Conservation (phyloP, 345 rosid species). For the Limnanthes douglasii region DNA sequence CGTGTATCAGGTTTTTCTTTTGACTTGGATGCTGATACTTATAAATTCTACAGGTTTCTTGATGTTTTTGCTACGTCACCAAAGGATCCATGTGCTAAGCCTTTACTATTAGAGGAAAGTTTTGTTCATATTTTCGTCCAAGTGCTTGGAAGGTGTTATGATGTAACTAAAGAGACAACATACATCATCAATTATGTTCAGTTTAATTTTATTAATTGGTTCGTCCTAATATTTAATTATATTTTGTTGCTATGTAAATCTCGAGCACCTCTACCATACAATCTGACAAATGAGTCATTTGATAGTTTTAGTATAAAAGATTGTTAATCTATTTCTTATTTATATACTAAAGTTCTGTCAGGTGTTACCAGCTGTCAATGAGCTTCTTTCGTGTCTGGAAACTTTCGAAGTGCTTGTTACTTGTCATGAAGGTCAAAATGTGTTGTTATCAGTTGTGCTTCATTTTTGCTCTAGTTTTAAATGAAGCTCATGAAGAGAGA, state of each 20-base stretch:
- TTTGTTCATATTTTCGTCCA: conserved; percentile 33
- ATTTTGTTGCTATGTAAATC: conserved; percentile 47
- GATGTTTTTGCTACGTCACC: conserved; percentile 57
- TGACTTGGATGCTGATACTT: conserved; percentile 43
- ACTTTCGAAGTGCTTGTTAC: conserved; percentile 57
- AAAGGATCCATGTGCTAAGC: conserved; percentile 87
- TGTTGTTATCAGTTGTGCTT: conserved; percentile 24
- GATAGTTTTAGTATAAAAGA: conserved; percentile 45
- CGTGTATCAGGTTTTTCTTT: conserved; percentile 27
- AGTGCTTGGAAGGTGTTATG: conserved; percentile 57
- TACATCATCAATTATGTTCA: conserved; percentile 32
- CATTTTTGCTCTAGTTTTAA: conserved; percentile 13
- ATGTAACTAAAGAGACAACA: conserved; percentile 21
- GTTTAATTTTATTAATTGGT: conserved; percentile 40
- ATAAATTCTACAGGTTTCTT: conserved; percentile 63
- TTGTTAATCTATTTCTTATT: conserved; percentile 36
- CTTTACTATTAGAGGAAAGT: conserved; percentile 49
- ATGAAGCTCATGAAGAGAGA: conserved; percentile 25
- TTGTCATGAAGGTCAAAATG: conserved; percentile 49
- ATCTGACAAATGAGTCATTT: conserved; percentile 24
- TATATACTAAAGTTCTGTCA: conserved; percentile 55
- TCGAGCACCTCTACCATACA: conserved; percentile 17
- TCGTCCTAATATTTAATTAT: conserved; percentile 56
- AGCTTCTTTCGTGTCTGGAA: conserved; percentile 55
- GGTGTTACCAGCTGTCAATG: conserved; percentile 81